Base-by-base conservation (phyloP, 139 green algal species). In the Closterium sp. region DNA sequence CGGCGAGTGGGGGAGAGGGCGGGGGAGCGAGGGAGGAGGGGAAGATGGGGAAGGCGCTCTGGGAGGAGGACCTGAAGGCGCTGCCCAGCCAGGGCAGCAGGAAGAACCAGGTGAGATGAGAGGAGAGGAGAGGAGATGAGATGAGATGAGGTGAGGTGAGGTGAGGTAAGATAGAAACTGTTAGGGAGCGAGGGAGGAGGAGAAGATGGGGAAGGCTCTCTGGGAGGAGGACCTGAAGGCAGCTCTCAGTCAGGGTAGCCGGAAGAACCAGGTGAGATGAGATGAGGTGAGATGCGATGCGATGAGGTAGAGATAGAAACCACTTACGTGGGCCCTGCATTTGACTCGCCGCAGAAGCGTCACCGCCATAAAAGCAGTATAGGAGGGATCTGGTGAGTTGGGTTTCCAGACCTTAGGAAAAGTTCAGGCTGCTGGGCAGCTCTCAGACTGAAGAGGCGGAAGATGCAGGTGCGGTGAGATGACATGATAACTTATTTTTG, bases 161-260 rank as follows among this genome's bases (percentile, higher is more conserved):
- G n/a, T n/a, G n/a, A n/a, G n/a, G n/a, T 19, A n/a, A 64, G n/a
- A 89, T 21, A 5, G 16, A 6, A 10, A 31, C 34, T 8, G 19
- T 81, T 31, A 88, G 88, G 35, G 25, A 35, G 89, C 8, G 28
- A 34, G 21, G 66, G 89, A n/a, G 69, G 55, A 84, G 33, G 28
- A 33, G 33, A 33, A 89, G 55, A 34, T 35, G 23, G 90, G 86
- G 2, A 93, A 64, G 33, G 87, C 87, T 2, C 88, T n/a, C 7
- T 93, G 91, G 91, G 91, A 84, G 35, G 91, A 93, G 83, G 91
- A 91, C n/a, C 33, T 92, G 7, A 92, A 34, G 84, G 55, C 34
- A 5, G 3, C 23, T 69, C 43, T 25, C 0, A 1, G 43, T 4
- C 43, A 69, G 43, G 43, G 7, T 1, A 69, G 43, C 43, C 43